These are phyloP conservation scores for Mucor indicus DNA, from an alignment of 371 early-diverging fungal species.

Conservation along the genomic window DNA sequence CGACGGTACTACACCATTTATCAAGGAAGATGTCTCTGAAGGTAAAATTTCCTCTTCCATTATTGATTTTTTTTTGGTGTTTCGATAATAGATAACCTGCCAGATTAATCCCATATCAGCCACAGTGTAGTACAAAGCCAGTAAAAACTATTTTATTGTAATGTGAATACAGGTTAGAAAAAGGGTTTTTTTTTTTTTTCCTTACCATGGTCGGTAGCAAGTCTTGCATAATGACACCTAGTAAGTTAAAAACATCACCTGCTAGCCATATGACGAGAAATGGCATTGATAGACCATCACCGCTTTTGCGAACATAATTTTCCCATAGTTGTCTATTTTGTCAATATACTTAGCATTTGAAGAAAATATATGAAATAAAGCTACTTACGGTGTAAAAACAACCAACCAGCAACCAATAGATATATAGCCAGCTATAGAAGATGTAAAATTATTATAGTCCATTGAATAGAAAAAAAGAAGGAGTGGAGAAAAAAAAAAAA, in stretches of 20 bases:
- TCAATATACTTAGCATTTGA: no score
- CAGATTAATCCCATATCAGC: conserved; percentile 51
- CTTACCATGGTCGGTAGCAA: conserved; percentile 66
- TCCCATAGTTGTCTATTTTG: conserved; percentile 60
- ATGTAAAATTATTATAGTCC: conserved; percentile 18
- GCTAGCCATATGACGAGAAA: conserved; percentile 82
- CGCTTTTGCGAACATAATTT: conserved; percentile 59
- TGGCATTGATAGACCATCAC: conserved; percentile 63
- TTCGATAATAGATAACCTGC: conserved; percentile 51
- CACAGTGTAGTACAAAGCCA: conserved; percentile 48
- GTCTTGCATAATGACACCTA: conserved; percentile 73
- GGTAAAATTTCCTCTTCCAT: conserved; percentile 4
- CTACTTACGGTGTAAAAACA: conserved; percentile 64
- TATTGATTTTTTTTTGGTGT: no score
- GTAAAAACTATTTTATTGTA: conserved; percentile 25
- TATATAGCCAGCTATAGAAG: conserved; percentile 36
- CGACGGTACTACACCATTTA: no score
- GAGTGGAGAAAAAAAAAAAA: conserved; percentile 12
- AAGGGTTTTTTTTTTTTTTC: no score
- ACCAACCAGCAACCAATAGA: conserved; percentile 60
- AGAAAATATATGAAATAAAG: no score
- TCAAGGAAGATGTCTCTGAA: conserved; percentile 1
- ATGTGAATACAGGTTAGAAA: no score
- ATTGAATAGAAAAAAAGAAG: conserved; percentile 5
- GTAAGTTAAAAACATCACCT: conserved; percentile 78